Evolutionary conservation across 1,284 basidiomycete species (phyloP).

Genomic region (Ceratorhiza oryzae-sativae): DNA sequence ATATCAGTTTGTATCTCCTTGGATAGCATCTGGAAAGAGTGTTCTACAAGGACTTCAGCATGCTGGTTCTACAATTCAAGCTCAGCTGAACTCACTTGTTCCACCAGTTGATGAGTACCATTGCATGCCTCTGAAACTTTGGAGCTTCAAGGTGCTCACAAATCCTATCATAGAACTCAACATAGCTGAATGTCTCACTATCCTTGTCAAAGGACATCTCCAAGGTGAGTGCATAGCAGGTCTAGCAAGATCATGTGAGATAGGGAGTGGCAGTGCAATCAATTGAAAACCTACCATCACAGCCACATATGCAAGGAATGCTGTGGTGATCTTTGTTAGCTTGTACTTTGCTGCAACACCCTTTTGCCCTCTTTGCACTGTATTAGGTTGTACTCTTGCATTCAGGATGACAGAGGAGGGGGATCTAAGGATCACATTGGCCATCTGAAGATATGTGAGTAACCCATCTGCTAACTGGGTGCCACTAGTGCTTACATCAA

Average conservation of each 20-base stretch:
- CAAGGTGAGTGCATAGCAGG: not conserved
- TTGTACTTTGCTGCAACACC: conserved; percentile 2
- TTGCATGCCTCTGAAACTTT: not conserved
- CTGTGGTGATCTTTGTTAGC: not conserved
- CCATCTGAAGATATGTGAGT: not conserved
- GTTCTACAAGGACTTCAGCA: not conserved
- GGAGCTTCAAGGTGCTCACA: not conserved
- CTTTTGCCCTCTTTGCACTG: not conserved
- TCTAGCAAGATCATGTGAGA: not conserved
- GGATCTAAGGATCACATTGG: not conserved
- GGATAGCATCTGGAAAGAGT: not conserved
- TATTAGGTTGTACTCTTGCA: not conserved
- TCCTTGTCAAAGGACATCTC: not conserved
- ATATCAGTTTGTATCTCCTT: not conserved
- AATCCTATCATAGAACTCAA: not conserved
- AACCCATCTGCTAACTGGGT: not conserved
- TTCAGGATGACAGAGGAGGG: not conserved
- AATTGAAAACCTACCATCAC: conserved; percentile 5
- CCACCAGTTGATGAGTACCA: not conserved
- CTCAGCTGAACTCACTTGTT: not conserved
- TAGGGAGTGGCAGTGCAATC: not conserved
- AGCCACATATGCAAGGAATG: conserved; percentile 13
- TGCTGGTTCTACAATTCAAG: not conserved
- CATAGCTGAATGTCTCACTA: not conserved
- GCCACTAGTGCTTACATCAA: not conserved